Base-by-base conservation (phyloP, 352 stramenopile genomes). In the Phytophthora aleatoria region DNA sequence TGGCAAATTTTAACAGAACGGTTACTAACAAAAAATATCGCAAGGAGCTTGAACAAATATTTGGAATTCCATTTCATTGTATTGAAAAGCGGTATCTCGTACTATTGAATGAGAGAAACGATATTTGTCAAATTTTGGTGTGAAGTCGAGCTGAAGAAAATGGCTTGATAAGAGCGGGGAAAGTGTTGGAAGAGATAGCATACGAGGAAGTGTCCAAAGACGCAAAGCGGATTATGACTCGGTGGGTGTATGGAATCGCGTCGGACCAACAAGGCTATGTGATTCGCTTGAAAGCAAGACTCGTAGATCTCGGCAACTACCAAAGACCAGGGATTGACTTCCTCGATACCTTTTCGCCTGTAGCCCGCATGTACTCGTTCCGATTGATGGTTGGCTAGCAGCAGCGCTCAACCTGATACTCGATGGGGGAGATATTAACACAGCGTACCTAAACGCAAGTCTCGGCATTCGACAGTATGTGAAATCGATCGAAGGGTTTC, bases 331-430 rank as follows among this genome's bases (percentile, higher is more conserved):
- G 49, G 11, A 26, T 59, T 38, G 48, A 65, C n/a, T 65, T 56
- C 11, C 3, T 5, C 9, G 27, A 57, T 13, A 57, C 56, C 6
- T 65, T 65, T 15, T 51, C 31, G 2, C 41, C 49, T 1, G 57
- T 57, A 3, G 57, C 28, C 13, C 57, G 49, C 4, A 52, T 58
- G 20, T 54, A 39, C 0, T 58, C 57, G 3, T 65, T 65, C 28
- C 27, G 58, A 15, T 24, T 66, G 26, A 16, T 59, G 39, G 15
- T 59, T 20, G 20, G 58, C 12, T 59, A 16, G 31, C 58, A 15
- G 41, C 31, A 15, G 12, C 3, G 7, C 30, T 51, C 5, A 12
- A n/a, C 3, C 26, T 56, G 2, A 7, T 1, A 7, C 13, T 63
- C 1, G 50, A 50, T 15, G 24, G 35, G 11, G 26, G 47, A 2